These are phyloP conservation scores for Phytophthora fragariaefolia DNA, from an alignment of 352 stramenopile genomes.

Conservation along the genomic window DNA sequence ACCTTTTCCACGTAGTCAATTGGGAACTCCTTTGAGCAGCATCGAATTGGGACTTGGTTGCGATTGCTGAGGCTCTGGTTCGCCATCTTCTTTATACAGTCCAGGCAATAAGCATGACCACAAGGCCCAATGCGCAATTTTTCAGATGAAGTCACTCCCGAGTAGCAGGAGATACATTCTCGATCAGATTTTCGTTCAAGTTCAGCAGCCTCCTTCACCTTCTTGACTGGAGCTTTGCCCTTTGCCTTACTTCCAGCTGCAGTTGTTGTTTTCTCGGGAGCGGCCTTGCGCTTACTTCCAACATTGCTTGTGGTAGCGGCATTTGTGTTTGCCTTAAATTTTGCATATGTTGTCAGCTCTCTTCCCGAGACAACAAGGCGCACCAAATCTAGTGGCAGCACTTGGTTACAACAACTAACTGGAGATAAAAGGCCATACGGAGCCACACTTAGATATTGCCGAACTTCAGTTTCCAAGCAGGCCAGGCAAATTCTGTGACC, in stretches of 20 bases:
- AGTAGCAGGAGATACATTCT: conserved; percentile 41
- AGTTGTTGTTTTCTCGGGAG: background rate
- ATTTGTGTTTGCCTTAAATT: conserved; percentile 19
- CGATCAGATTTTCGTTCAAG: conserved; percentile 6
- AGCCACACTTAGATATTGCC: conserved; percentile 34
- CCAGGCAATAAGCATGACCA: conserved; percentile 49
- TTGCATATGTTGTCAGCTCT: conserved; percentile 32
- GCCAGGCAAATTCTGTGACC: conserved; percentile 37
- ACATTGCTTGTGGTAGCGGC: background rate
- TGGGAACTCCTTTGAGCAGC: conserved; percentile 49
- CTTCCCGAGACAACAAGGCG: conserved; percentile 26
- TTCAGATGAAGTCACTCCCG: background rate
- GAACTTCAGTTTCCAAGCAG: conserved; percentile 43
- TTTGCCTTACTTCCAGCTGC: conserved; percentile 12
- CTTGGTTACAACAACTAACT: conserved; percentile 43
- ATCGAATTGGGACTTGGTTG: conserved; percentile 43
- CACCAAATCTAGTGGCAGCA: conserved; percentile 47
- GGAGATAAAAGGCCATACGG: conserved; percentile 31
- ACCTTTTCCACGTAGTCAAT: conserved; percentile 39
- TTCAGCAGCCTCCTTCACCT: background rate
- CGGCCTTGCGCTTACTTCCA: conserved; percentile 30
- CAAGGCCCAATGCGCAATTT: conserved; percentile 33
- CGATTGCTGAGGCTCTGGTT: conserved; percentile 41
- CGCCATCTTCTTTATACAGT: conserved; percentile 46
- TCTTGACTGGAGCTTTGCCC: conserved; percentile 16